Base-by-base conservation (phyloP, 169 alveolate genomes). In the Theileria luwenshuni region DNA sequence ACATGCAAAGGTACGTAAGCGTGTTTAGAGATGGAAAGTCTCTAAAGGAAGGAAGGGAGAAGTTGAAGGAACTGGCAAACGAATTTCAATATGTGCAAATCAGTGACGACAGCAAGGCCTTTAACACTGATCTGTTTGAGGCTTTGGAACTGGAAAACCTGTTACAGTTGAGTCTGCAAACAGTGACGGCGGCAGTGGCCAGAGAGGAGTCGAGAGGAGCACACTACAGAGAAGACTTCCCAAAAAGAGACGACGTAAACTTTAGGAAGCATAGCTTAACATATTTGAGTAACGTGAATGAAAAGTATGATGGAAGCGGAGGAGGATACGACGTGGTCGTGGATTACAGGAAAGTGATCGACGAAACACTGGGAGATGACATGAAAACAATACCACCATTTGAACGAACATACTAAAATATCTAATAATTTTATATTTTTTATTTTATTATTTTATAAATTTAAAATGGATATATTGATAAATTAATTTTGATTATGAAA, bases 151-250 rank as follows among this genome's bases (percentile, higher is more conserved):
- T 97, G 33, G 99, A 97, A 68, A 97, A 97, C 75, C 91, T 97
- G 72, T 85, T 96, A 35, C 91, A 92, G 23, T 69, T 80, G 30
- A 95, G 98, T 32, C 84, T 94, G 47, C 98, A 95, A 85, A 95
- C 98, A 23, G 94, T 97, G 28, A 77, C 85, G 58, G 91, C 96
- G 23, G 99, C 99, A 13, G 97, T 91, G 64, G 93, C 94, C 30
- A 92, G 99, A 77, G 93, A 93, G 86, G 99, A 97, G 85, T 93
- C 98, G 32, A 86, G 99, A 74, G 99, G 99, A 0, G 99, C 99
- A 19, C 99, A 97, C 77, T 97, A 99, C n/a, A 94, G 99, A 71
- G 99, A 97, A 68, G 99, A 96, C 86, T 97, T 69, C 91, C 95
- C 94, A 51, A 96, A 96, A 43, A 84, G 99, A 74, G 98, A 97